phyloP scores from a whole-genome alignment of 139 green algal species.

The Deuterostichococcus epilithicus region DNA sequence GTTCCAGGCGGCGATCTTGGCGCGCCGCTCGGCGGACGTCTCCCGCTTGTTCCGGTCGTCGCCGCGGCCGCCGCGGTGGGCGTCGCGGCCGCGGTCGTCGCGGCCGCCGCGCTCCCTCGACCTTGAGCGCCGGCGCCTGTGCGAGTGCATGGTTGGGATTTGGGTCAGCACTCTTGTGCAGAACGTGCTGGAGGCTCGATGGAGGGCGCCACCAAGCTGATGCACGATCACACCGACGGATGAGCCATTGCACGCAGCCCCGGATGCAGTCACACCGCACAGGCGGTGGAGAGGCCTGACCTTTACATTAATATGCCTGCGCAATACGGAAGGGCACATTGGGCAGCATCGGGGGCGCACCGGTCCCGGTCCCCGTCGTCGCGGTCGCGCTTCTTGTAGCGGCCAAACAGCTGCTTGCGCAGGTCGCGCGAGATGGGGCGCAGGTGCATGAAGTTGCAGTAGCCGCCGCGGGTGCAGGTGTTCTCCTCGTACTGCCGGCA shows the following conservation, averaged over 20 bases:
- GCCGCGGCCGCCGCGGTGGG: constrained; percentile 17
- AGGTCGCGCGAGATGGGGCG: constrained; percentile 81
- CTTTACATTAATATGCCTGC: too few relatives aligned
- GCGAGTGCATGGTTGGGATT: too few relatives aligned
- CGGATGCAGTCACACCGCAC: neutral
- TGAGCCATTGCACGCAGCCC: too few relatives aligned
- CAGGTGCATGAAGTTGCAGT: constrained; percentile 99
- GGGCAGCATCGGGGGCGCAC: too few relatives aligned
- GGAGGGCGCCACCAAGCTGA: too few relatives aligned
- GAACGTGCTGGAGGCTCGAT: too few relatives aligned
- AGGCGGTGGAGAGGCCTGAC: too few relatives aligned
- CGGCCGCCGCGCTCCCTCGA: too few relatives aligned
- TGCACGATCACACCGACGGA: too few relatives aligned
- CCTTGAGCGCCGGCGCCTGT: too few relatives aligned
- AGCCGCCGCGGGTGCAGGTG: constrained; percentile 92
- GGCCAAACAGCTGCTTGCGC: constrained; percentile 76
- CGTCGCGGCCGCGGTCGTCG: constrained; percentile 21
- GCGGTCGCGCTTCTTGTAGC: constrained; percentile 59
- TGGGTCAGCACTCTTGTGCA: too few relatives aligned
- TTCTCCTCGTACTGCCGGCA: constrained; percentile 98
- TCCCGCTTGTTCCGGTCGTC: constrained; percentile 29
- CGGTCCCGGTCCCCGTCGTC: neutral
- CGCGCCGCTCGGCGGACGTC: constrained; percentile 62
- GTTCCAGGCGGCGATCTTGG: constrained; percentile 74
- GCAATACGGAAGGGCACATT: too few relatives aligned